Evolutionary conservation across 805 yeast species (phyloP).

Genomic region (Suhomyces faveliae): DNA sequence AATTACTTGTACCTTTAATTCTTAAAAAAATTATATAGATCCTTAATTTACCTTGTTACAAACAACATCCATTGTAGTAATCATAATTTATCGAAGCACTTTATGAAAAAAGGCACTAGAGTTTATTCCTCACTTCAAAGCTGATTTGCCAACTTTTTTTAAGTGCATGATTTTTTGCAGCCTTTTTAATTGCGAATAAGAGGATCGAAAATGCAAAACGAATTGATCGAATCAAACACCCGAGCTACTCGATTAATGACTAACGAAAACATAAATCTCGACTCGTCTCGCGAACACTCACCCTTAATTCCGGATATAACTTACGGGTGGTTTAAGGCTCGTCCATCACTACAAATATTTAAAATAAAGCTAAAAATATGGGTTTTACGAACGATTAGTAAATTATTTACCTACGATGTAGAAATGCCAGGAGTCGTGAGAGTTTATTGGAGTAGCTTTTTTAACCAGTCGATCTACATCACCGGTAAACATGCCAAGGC

Average conservation of each 20-base stretch:
- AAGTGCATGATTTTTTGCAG: not conserved
- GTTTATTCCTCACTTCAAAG: not conserved
- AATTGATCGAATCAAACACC: not conserved
- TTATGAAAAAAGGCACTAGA: not conserved
- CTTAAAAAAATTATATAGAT: not conserved
- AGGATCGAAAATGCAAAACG: not conserved
- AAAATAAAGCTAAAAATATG: not conserved
- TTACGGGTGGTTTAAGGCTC: not conserved
- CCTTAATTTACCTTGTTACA: slow-evolving; percentile 2
- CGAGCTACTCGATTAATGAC: not conserved
- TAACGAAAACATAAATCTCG: not conserved
- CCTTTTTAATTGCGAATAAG: not conserved
- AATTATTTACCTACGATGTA: not conserved
- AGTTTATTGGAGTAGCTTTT: not conserved
- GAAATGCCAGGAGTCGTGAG: not conserved
- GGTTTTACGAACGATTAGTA: not conserved
- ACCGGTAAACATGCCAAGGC: not conserved
- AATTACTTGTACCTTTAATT: not conserved
- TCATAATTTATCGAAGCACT: not conserved
- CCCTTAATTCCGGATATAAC: not conserved
- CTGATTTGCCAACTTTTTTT: not conserved
- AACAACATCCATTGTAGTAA: not conserved
- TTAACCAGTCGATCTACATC: not conserved
- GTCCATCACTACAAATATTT: not conserved
- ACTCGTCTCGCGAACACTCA: not conserved